Evolutionary conservation across 1,284 basidiomycete genomes (phyloP).

Genomic region (Clitocybe nebularis): DNA sequence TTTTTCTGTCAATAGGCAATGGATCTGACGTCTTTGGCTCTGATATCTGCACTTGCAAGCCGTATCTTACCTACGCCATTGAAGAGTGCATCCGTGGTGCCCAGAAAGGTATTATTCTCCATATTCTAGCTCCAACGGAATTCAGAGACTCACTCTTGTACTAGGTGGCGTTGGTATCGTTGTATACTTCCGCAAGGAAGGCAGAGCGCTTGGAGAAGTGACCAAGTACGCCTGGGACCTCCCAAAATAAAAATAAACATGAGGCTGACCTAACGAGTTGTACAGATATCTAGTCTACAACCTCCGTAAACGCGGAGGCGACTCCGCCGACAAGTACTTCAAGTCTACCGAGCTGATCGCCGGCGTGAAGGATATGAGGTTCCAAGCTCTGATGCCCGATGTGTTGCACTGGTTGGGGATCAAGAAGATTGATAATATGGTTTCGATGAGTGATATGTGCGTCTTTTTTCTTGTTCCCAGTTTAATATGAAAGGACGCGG

Average conservation of each 20-base stretch:
- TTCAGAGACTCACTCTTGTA: conserved; percentile 2
- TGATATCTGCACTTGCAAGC: conserved; percentile 95
- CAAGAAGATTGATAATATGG: conserved; percentile 84
- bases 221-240: conserved; percentile 58
- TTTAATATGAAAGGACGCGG: too few species aligned
- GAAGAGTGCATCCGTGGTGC: conserved; percentile 81
- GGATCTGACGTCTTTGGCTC: conserved; percentile 88
- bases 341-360: conserved; percentile 91
- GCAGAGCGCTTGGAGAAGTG: conserved; percentile 89
- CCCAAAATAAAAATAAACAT: neutral
- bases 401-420: conserved; percentile 94
- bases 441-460: conserved; percentile 89
- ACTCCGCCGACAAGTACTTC: conserved; percentile 92
- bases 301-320: conserved; percentile 90
- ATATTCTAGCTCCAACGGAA: neutral
- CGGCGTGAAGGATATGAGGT: conserved; percentile 94
- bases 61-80: conserved; percentile 90
- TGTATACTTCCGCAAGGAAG: conserved; percentile 94
- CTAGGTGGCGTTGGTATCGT: conserved; percentile 85
- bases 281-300: conserved; percentile 87
- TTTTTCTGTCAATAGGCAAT: conserved; percentile 46
- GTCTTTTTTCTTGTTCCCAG: conserved; percentile 18
- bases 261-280: neutral
- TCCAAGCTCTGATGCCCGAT: conserved; percentile 96
- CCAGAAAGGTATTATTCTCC: conserved; percentile 58